phyloP scores from a whole-genome alignment of 2,329 filamentous ascomycete genomes.

The Aspergillus awamori region DNA sequence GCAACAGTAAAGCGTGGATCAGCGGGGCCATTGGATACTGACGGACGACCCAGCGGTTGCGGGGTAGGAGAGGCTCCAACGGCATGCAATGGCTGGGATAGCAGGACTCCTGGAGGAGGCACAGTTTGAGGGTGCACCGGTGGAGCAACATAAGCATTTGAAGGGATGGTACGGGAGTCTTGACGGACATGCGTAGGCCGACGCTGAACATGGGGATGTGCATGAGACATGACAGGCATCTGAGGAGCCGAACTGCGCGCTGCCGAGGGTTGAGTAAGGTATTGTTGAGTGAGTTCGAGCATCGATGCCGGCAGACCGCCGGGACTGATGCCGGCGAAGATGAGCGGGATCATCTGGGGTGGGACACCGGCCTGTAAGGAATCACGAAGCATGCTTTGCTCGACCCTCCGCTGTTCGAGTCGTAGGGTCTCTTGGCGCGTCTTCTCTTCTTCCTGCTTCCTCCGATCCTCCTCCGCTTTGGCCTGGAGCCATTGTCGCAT shows the following conservation, averaged over 20 bases:
- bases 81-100: slow-evolving; percentile 30
- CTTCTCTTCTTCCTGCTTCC: slow-evolving; percentile 70
- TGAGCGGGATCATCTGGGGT: slow-evolving; percentile 71
- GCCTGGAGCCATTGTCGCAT: slow-evolving; percentile 73
- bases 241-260: slow-evolving; percentile 26
- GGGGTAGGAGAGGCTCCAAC: slow-evolving; percentile 18
- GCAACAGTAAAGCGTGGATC: slow-evolving; percentile 17
- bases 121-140: slow-evolving; percentile 21
- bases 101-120: slow-evolving; percentile 21
- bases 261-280: slow-evolving; percentile 51
- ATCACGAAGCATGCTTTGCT: slow-evolving; percentile 71
- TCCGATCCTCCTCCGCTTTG: slow-evolving; percentile 70
- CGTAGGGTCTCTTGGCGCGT: slow-evolving; percentile 64
- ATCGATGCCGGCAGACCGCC: slow-evolving; percentile 62
- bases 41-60: slow-evolving; percentile 17
- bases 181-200: slow-evolving; percentile 23
- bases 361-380: slow-evolving; percentile 72
- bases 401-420: slow-evolving; percentile 71
- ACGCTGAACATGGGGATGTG: slow-evolving; percentile 23
- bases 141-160: slow-evolving; percentile 36
- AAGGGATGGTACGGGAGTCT: slow-evolving; percentile 31
- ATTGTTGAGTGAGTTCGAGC: slow-evolving; percentile 70
- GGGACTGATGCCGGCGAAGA: slow-evolving; percentile 73
- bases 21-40: slow-evolving; percentile 23
- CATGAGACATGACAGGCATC: slow-evolving; percentile 23